Base-by-base conservation (phyloP, 345 rosid species). In the Eucalyptus tenuipes region DNA sequence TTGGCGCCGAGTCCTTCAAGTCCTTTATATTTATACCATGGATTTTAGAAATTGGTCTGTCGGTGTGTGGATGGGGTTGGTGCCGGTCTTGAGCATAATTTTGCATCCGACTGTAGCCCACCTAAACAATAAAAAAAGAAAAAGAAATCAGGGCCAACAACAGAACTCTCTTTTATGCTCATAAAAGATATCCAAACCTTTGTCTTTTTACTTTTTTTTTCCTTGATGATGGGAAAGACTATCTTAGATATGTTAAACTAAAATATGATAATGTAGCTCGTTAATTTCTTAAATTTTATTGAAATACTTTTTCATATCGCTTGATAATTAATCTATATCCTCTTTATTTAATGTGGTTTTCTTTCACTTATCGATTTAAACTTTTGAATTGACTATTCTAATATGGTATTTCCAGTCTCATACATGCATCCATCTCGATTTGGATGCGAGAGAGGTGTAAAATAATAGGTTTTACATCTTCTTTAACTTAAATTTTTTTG, bases 331-430 rank as follows among this genome's bases (percentile, higher is more conserved):
- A 9, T 33, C 10, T 37, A 3, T 33, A 37, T 71, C 1, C 25
- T 1, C 3, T 37, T 1, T 20, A 10, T 8, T 9, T 40, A 20
- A 2, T 18, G 8, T 5, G 1, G 3, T 37, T 25, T 75, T 13
- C 4, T 24, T 10, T 18, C 15, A 10, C 2, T 17, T 33, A 68
- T 68, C 7, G 24, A 68, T 68, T 68, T 68, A 68, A 33, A 33
- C 0, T 68, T 68, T 68, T 33, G 0, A 8, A 7, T 33, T 20
- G 0, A 20, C 0, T 13, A 18, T 22, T 37, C 0, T 20, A 5
- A 37, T 1, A 37, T 42, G 8, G 3, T 37, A 18, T 71, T 12
- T 2, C 27, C 2, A 4, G 0, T 33, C 81, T 71, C 13, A 11
- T 5, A 71, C 1, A 7, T 1, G 13, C 1, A 42, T 33, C 12